Evolutionary conservation across 2,329 filamentous ascomycete species (phyloP).

Genomic region (Colletotrichum endophyticum): DNA sequence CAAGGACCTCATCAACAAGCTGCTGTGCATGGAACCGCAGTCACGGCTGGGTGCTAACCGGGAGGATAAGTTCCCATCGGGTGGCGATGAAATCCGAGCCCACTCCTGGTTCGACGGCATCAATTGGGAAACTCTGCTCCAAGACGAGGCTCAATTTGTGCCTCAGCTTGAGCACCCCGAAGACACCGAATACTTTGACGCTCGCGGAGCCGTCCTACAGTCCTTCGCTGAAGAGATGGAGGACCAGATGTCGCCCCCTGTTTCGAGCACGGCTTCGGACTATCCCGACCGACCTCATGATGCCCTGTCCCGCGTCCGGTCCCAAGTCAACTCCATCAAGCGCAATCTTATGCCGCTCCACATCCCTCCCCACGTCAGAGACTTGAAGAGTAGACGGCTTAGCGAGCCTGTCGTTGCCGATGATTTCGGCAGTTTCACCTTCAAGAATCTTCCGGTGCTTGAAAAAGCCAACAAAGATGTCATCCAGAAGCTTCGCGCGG

Average conservation of each 20-base stretch:
- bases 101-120: conserved; percentile 89
- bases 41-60: conserved; percentile 85
- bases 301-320: conserved; percentile 86
- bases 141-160: conserved; percentile 95
- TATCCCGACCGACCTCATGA: conserved; percentile 93
- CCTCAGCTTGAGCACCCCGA: conserved; percentile 92
- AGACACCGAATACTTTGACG: conserved; percentile 97
- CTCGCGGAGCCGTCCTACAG: conserved; percentile 87
- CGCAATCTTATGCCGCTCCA: conserved; percentile 93
- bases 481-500: conserved; percentile 92
- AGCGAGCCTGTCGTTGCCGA: conserved; percentile 90
- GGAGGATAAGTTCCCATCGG: conserved; percentile 80
- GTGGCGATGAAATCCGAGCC: conserved; percentile 87
- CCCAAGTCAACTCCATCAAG: conserved; percentile 87
- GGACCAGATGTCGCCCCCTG: conserved; percentile 81
- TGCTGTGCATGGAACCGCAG: conserved; percentile 84
- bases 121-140: conserved; percentile 89
- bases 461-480: conserved; percentile 99
- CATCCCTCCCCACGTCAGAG: conserved; percentile 94
- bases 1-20: conserved; percentile 90
- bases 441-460: conserved; percentile 95
- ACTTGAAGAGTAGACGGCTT: conserved; percentile 83
- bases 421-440: conserved; percentile 95
- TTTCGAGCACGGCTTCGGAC: conserved; percentile 71
- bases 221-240: conserved; percentile 95